These are phyloP conservation scores for Raffaelea albimanens DNA, from an alignment of 2,329 filamentous ascomycete species.

Conservation along the genomic window DNA sequence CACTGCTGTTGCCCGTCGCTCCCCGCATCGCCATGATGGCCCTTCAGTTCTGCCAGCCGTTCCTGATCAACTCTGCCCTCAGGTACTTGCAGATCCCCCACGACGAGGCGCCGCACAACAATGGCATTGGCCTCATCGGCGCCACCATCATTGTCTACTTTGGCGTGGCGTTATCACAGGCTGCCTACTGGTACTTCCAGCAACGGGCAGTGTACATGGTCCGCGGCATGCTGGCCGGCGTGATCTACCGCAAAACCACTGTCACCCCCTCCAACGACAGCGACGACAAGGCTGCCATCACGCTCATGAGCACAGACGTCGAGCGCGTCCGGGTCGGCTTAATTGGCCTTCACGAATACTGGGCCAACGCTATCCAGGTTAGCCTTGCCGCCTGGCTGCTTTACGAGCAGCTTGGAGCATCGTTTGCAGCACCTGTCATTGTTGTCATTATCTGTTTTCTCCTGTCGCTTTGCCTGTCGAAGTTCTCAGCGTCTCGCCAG, in stretches of 20 bases:
- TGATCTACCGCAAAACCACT: conserved; percentile 24
- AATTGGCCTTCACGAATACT: conserved; percentile 18
- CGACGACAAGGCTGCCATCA: conserved; percentile 17
- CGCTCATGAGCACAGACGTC: conserved; percentile 24
- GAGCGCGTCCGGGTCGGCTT: conserved; percentile 18
- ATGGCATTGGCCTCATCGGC: conserved; percentile 32
- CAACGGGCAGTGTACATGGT: conserved; percentile 21
- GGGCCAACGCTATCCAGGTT: conserved; percentile 13
- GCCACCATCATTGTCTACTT: conserved; percentile 28
- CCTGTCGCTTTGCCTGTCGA: neutral
- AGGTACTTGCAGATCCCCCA: conserved; percentile 17
- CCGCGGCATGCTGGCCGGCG: conserved; percentile 20
- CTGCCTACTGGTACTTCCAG: conserved; percentile 29
- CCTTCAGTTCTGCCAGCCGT: conserved; percentile 24
- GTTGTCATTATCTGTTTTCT: conserved; percentile 4
- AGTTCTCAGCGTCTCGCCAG: conserved; percentile 8
- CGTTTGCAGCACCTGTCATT: conserved; percentile 12
- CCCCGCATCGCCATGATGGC: conserved; percentile 18
- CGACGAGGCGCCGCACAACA: conserved; percentile 11
- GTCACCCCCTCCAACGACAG: conserved; percentile 9
- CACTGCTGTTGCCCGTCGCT: conserved; percentile 17
- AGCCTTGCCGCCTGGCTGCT: conserved; percentile 14
- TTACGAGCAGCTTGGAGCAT: conserved; percentile 10
- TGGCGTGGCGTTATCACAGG: conserved; percentile 28
- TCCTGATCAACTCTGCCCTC: conserved; percentile 23